A percentile compares a stretch with the other conserved stretches of the same genome.
phyloP scores from a whole-genome alignment of 2,329 filamentous ascomycete genomes.

The Dissoconium aciculare region DNA sequence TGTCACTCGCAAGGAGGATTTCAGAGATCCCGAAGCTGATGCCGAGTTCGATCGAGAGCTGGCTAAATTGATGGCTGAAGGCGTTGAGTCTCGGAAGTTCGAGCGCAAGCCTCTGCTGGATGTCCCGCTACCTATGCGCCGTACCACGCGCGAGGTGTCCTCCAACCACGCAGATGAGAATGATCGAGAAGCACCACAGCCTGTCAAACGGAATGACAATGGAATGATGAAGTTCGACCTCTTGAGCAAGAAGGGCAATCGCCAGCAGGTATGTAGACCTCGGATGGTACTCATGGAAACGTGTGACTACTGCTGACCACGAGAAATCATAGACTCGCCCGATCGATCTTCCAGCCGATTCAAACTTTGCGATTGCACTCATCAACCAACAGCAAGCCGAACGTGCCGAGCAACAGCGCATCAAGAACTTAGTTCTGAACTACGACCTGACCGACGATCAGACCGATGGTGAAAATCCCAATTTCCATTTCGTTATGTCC shows the following conservation, averaged over 20 bases:
- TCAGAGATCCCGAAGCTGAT: constrained; percentile 82
- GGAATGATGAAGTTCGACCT: constrained; percentile 93
- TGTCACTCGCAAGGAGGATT: constrained; percentile 78
- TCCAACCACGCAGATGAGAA: constrained; percentile 26
- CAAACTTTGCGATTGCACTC: constrained; percentile 90
- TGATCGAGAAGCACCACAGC: constrained; percentile 24
- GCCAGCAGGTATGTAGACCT: constrained; percentile 62
- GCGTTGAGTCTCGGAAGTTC: constrained; percentile 86
- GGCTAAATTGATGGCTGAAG: constrained; percentile 96
- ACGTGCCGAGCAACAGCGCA: constrained; percentile 89
- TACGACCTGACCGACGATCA: constrained; percentile 73
- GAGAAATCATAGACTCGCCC: constrained; percentile 74
- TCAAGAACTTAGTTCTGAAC: constrained; percentile 94
- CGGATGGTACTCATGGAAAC: too few relatives aligned
- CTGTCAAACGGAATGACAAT: constrained; percentile 21
- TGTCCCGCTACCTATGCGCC: constrained; percentile 86
- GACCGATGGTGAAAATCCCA: constrained; percentile 53
- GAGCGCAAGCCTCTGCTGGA: constrained; percentile 91
- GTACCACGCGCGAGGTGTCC: constrained; percentile 43
- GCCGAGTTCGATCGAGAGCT: constrained; percentile 97
- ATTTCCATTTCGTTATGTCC: constrained; percentile 29
- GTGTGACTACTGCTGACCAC: too few relatives aligned
- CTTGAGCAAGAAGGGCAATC: constrained; percentile 88
- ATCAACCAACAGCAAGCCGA: constrained; percentile 89
- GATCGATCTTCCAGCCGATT: constrained; percentile 79